Conservation (phyloP, 1,139 yeast genomes). For the Suhomyces anneliseae region DNA sequence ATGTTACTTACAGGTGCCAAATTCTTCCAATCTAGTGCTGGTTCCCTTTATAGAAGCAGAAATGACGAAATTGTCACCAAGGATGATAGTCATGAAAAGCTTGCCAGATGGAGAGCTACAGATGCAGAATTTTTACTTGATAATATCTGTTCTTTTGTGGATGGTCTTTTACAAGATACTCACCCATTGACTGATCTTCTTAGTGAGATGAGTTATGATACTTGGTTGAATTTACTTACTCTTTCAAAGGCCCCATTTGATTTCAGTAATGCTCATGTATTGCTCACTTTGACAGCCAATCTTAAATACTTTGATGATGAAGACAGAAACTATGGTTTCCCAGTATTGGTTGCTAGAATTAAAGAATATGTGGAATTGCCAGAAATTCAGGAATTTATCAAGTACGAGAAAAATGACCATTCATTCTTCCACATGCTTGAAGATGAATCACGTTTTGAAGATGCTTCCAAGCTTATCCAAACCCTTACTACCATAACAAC, state of each 20-base stretch:
- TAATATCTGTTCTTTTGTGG: conserved; percentile 46
- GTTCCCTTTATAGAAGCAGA: conserved; percentile 37
- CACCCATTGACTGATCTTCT: conserved; percentile 52
- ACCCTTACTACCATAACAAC: conserved; percentile 35
- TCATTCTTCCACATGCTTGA: conserved; percentile 30
- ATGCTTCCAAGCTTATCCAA: conserved; percentile 34
- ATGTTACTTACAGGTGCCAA: conserved; percentile 37
- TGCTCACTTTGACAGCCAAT: conserved; percentile 53
- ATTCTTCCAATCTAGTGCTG: conserved; percentile 44
- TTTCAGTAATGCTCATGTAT: conserved; percentile 54
- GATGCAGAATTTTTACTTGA: conserved; percentile 34
- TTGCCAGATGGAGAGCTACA: conserved; percentile 5
- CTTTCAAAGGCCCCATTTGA: conserved; percentile 61
- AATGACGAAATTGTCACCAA: conserved; percentile 15
- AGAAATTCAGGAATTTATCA: conserved; percentile 15
- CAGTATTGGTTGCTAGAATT: conserved; percentile 19
- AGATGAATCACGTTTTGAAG: conserved; percentile 9
- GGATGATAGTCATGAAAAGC: conserved; percentile 8
- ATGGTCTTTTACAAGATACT: conserved; percentile 47
- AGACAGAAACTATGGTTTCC: conserved; percentile 51
- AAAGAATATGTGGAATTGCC: conserved; percentile 11
- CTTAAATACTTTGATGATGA: conserved; percentile 58
- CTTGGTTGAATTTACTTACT: conserved; percentile 45
- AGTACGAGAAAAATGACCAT: conserved; percentile 7
- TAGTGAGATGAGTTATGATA: conserved; percentile 39